Evolutionary conservation across 352 stramenopile genomes (phyloP), one percentile per base, ranked within the genome.

Genomic region (Phytophthora pistaciae): DNA sequence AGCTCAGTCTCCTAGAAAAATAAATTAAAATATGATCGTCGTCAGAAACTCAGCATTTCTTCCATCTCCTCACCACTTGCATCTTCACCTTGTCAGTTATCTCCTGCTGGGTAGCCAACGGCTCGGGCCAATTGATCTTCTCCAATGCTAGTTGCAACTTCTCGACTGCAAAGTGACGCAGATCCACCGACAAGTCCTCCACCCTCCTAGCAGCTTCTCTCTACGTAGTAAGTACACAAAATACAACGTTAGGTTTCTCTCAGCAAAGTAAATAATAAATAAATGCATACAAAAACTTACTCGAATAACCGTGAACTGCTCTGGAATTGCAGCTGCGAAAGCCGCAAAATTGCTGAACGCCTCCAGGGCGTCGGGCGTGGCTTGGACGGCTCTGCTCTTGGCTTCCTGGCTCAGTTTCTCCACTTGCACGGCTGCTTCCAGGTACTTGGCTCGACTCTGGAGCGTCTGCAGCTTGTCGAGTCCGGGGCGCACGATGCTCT

Each of bases 121-220:
- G 76, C 9, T 81, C 59, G 5, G 86, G 86, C 86, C 86, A 93
- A 7, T 74, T 68, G 14, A 91, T 72, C 13, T 42, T 65, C 14
- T 82, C 70, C 55, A 92, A 66, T 29, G 83, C 73, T 1, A 48
- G 9, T 70, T 85, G 71, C 11, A 93, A 69, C 54, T 91, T 91
- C 55, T 83, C 70, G 23, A 92, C 64, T 14, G 77, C 86, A 52
- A 84, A 87, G 18, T 46, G 64, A 38, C 87, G 86, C 42, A 93
- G 68, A 48, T 84, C 76, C 20, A 73, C 50, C 8, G 77, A 81
- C 40, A 93, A 64, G n/a, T 75, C 60, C 3, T 82, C 78, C 16
- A 93, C 52, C 7, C 86, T 78, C 13, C 73, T 66, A 44, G 56
- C 64, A 4, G 83, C 84, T 71, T 90, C 78, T 63, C 40, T 74